Percentiles rank a stretch among this genome's conserved stretches.
phyloP scores from a whole-genome alignment of 495 filamentous ascomycete genomes.

The Cetradonia linearis region DNA sequence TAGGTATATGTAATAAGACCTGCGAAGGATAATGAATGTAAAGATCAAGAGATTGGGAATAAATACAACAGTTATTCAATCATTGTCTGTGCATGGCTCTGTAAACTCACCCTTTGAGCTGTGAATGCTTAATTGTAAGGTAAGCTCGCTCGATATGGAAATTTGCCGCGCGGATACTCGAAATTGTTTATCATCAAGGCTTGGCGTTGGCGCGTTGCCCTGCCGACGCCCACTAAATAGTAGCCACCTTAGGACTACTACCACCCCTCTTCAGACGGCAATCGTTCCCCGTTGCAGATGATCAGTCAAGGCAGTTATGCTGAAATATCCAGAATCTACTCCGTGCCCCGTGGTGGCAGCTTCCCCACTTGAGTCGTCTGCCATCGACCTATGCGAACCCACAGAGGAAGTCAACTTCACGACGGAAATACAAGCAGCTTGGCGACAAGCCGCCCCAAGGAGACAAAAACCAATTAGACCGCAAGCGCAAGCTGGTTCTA shows the following conservation, averaged over 20 bases:
- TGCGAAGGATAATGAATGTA: slow-evolving; percentile 6
- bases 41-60: neutral
- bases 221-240: neutral
- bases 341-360: neutral
- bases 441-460: neutral
- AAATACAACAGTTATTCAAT: neutral
- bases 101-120: neutral
- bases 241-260: too few species aligned
- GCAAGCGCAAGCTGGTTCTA: neutral
- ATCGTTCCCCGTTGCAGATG: neutral
- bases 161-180: neutral
- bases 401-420: slow-evolving; percentile 5
- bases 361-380: neutral
- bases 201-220: slow-evolving; percentile 1
- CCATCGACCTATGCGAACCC: neutral
- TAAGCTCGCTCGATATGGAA: neutral
- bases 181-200: neutral
- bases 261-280: neutral
- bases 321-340: slow-evolving; percentile 9
- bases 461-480: neutral
- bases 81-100: neutral
- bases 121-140: neutral
- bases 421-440: neutral
- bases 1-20: neutral
- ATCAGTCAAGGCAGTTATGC: neutral